Conservation (phyloP, 768 basidiomycete genomes). For the Termitomyces heimii region DNA sequence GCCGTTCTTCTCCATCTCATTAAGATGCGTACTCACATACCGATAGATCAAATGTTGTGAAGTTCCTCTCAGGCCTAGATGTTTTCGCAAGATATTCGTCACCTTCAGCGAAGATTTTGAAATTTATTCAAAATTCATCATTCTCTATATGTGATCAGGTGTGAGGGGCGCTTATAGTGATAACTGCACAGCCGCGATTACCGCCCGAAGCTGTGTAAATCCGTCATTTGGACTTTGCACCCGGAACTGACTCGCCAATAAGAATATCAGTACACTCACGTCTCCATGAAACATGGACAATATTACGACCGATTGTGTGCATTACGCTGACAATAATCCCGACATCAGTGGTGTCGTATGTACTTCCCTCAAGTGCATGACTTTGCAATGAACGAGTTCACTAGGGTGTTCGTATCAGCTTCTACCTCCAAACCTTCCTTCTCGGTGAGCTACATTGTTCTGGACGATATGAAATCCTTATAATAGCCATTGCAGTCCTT, state of each 20-base stretch:
- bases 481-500: conserved; percentile 18
- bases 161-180: not conserved
- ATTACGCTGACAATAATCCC: conserved; percentile 21
- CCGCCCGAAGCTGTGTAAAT: not conserved
- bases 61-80: not conserved
- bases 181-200: not conserved
- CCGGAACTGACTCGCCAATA: not conserved
- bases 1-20: conserved; percentile 51
- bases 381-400: not conserved
- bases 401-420: conserved; percentile 29
- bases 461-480: not conserved
- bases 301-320: conserved; percentile 2
- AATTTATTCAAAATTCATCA: not conserved
- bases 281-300: conserved; percentile 3
- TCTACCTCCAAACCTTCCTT: conserved; percentile 22
- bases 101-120: not conserved
- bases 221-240: not conserved
- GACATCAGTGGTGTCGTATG: conserved; percentile 29
- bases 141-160: not conserved
- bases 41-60: conserved; percentile 42
- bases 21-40: conserved; percentile 50
- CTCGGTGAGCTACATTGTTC: conserved; percentile 14
- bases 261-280: not conserved
- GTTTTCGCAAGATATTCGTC: not conserved
- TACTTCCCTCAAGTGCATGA: not conserved